Evolutionary conservation across 2,329 filamentous ascomycete species (phyloP).

Genomic region (Grosmannia clavigera): DNA sequence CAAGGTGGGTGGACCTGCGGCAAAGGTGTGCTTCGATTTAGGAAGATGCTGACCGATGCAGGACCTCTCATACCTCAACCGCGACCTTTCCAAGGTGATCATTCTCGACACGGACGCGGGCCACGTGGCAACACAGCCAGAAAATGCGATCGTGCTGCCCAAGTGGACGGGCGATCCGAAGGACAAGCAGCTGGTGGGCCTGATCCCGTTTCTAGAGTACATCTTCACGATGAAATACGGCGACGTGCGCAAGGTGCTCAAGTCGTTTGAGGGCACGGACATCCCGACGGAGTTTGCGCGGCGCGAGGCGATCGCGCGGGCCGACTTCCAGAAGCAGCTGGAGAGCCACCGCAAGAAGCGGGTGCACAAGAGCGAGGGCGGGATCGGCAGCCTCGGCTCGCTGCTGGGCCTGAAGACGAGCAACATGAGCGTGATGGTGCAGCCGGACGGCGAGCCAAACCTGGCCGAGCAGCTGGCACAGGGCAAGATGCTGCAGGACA

Average conservation of each 20-base stretch:
- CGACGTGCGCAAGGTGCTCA: conserved; percentile 76
- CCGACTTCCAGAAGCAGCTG: conserved; percentile 71
- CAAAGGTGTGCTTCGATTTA: background rate
- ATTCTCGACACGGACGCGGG: conserved; percentile 77
- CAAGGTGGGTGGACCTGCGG: conserved; percentile 47
- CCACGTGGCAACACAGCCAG: conserved; percentile 82
- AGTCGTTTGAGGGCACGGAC: conserved; percentile 77
- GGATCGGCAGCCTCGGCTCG: conserved; percentile 56
- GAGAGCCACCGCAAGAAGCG: conserved; percentile 54
- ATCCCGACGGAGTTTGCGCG: conserved; percentile 85
- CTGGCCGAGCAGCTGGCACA: conserved; percentile 69
- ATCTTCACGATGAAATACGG: conserved; percentile 84
- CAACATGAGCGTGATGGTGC: conserved; percentile 48
- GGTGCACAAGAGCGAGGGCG: conserved; percentile 36
- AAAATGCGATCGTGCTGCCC: conserved; percentile 84
- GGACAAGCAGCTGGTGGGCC: conserved; percentile 74
- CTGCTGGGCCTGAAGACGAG: conserved; percentile 67
- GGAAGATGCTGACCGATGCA: conserved; percentile 22
- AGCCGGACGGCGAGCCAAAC: conserved; percentile 53
- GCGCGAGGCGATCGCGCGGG: conserved; percentile 73
- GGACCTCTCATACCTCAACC: conserved; percentile 97
- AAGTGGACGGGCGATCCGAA: conserved; percentile 78
- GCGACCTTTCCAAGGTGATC: conserved; percentile 88
- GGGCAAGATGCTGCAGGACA: conserved; percentile 95
- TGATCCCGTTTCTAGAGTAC: conserved; percentile 97